Percentiles rank a stretch among this genome's conserved stretches.
Conservation (phyloP, 106 monocot genomes). For the Ottelia alismoides region DNA sequence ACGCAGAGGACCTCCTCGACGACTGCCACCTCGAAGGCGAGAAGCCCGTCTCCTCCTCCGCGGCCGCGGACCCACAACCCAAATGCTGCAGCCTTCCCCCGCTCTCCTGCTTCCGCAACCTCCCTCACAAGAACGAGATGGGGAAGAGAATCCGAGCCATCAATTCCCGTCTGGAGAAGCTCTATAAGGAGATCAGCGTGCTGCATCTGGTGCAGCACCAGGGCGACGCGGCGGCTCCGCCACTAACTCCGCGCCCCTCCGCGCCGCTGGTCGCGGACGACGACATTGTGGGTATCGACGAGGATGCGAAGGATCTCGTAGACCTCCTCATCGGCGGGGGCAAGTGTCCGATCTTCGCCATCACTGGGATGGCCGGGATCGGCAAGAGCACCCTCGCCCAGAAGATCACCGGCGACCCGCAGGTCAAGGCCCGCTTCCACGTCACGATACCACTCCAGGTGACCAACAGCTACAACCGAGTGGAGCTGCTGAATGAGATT, state of each 20-base stretch:
- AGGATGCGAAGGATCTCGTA: neutral
- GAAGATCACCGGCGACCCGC: constrained; percentile 11
- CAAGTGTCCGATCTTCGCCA: neutral
- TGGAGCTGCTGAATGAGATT: constrained; percentile 12
- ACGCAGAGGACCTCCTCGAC: constrained; percentile 25
- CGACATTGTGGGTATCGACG: neutral
- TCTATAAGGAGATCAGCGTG: constrained; percentile 10
- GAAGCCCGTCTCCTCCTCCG: neutral
- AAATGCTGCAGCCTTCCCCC: neutral
- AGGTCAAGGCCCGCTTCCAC: constrained; percentile 1
- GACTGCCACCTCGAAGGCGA: constrained; percentile 9
- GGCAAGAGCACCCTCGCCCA: constrained; percentile 28
- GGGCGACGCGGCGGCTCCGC: neutral
- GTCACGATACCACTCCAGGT: constrained; percentile 13
- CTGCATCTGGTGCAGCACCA: neutral
- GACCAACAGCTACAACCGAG: constrained; percentile 11
- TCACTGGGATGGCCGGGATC: constrained; percentile 1
- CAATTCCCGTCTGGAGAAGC: constrained; percentile 11
- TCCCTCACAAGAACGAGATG: constrained; percentile 9
- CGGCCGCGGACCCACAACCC: neutral
- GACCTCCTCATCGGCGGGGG: neutral
- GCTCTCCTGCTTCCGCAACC: constrained; percentile 6
- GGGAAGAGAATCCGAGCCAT: constrained; percentile 8
- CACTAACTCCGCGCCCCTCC: neutral
- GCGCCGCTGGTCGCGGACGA: neutral